These are phyloP conservation scores for Plantago ovata DNA, from an alignment of 257 asterid species.

Conservation along the genomic window DNA sequence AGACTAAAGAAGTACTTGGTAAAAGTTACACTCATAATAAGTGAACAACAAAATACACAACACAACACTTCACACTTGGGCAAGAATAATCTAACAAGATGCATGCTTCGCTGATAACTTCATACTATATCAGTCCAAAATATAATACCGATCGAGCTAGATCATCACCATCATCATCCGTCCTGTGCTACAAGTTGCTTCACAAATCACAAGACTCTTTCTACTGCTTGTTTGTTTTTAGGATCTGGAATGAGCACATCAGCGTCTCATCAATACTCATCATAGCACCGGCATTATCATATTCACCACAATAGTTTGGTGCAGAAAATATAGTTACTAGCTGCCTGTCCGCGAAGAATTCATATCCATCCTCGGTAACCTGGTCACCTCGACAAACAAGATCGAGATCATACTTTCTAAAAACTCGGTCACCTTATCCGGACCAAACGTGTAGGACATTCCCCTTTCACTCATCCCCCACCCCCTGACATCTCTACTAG, in stretches of 20 bases:
- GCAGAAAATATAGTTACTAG: conserved; percentile 83
- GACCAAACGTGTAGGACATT: background rate
- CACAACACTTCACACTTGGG: no score
- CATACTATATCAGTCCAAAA: no score
- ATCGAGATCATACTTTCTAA: background rate
- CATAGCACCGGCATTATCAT: conserved; percentile 86
- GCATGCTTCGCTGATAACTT: no score
- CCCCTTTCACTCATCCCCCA: background rate
- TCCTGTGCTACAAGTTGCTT: no score
- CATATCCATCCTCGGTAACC: conserved; percentile 90
- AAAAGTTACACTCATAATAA: no score
- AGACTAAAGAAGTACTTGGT: no score
- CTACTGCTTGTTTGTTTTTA: no score
- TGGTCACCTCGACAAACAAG: conserved; percentile 15
- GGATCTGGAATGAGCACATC: conserved; percentile 86
- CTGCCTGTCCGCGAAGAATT: conserved; percentile 77
- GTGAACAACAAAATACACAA: no score
- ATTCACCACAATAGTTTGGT: conserved; percentile 80
- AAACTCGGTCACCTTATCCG: background rate
- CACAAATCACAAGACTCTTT: no score
- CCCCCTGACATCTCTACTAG: background rate
- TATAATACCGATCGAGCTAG: no score
- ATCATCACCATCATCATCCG: no score
- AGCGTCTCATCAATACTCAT: conserved; percentile 85
- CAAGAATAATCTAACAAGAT: no score